Conservation (phyloP, 306 rosid species). For the Fragaria vesca region DNA sequence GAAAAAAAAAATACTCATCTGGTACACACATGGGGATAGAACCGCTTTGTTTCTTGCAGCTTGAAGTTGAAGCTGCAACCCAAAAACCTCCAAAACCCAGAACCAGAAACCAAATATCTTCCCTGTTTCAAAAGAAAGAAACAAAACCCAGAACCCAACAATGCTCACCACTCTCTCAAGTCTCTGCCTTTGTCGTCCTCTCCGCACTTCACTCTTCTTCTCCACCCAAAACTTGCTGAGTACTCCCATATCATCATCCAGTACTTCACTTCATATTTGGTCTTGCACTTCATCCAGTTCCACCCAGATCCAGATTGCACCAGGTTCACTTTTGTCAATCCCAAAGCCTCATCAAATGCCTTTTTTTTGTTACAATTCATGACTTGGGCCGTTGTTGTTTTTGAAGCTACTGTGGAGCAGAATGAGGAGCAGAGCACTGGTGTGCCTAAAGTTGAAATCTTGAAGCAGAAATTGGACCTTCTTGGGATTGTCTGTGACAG, state of each 20-base stretch:
- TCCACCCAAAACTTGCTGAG: conserved; percentile 30
- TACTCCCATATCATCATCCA: conserved; percentile 8
- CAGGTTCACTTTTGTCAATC: conserved; percentile 19
- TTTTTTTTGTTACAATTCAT: background rate
- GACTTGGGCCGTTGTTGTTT: conserved; percentile 19
- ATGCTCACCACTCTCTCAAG: background rate
- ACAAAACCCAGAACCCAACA: background rate
- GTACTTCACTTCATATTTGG: conserved; percentile 14
- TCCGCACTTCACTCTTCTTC: conserved; percentile 26
- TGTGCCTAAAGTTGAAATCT: conserved; percentile 34
- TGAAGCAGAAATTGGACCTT: conserved; percentile 66
- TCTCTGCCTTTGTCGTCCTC: conserved; percentile 32
- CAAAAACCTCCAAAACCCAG: background rate
- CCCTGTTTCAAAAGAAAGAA: background rate
- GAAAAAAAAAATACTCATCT: background rate
- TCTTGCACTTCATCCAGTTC: conserved; percentile 32
- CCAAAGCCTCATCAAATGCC: background rate
- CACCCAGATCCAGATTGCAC: conserved; percentile 14
- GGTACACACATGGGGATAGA: background rate
- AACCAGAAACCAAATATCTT: background rate
- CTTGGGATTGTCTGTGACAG: conserved; percentile 54
- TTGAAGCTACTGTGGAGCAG: conserved; percentile 36
- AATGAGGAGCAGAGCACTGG: conserved; percentile 31
- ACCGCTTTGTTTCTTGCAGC: background rate
- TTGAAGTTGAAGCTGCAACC: background rate